Conservation (phyloP, 78 protist genomes). For the Dictyostelium intermedium region DNA sequence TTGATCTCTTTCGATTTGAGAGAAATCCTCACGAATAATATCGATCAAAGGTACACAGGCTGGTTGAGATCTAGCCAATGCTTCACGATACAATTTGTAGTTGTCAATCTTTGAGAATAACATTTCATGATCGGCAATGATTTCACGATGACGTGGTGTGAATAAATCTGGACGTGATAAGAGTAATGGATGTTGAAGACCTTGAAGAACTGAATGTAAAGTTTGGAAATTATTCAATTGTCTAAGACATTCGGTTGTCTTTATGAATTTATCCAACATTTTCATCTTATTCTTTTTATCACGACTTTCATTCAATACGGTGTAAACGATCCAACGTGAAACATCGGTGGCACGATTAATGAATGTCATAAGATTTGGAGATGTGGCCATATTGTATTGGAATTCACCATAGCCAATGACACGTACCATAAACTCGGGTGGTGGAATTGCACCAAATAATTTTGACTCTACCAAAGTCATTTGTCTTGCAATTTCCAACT, state of each 20-base stretch:
- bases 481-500: slow-evolving; percentile 71
- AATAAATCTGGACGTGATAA: slow-evolving; percentile 25
- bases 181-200: slow-evolving; percentile 24
- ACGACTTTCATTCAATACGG: slow-evolving; percentile 5
- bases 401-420: slow-evolving; percentile 60
- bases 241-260: slow-evolving; percentile 38
- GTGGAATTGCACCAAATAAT: slow-evolving; percentile 48
- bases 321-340: slow-evolving; percentile 40
- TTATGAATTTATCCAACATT: slow-evolving; percentile 55
- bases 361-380: slow-evolving; percentile 48
- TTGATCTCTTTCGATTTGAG: slow-evolving; percentile 24
- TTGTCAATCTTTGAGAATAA: slow-evolving; percentile 42
- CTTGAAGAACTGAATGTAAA: slow-evolving; percentile 52
- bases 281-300: slow-evolving; percentile 12
- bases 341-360: slow-evolving; percentile 42
- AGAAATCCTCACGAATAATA: slow-evolving; percentile 58
- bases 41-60: slow-evolving; percentile 28
- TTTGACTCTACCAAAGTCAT: slow-evolving; percentile 55
- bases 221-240: slow-evolving; percentile 67
- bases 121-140: slow-evolving; percentile 19
- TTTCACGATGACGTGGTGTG: slow-evolving; percentile 35
- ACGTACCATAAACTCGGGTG: slow-evolving; percentile 67
- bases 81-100: slow-evolving; percentile 30
- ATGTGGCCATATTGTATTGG: slow-evolving; percentile 54
- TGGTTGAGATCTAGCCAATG: not conserved